phyloP scores from a whole-genome alignment of 1,284 basidiomycete species.

The Heterobasidion parviporum region DNA sequence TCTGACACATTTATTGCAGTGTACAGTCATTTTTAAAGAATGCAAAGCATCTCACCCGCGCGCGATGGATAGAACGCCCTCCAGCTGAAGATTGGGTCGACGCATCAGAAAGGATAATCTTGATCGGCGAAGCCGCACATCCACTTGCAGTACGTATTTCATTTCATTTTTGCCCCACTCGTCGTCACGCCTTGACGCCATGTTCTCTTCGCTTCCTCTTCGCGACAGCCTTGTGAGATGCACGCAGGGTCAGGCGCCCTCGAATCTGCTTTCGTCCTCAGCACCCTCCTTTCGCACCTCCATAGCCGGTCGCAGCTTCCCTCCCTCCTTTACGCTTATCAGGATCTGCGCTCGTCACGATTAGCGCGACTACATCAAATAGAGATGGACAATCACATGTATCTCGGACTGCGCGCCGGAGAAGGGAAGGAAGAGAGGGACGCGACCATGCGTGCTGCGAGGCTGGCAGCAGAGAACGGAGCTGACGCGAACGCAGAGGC shows the following conservation, averaged over 20 bases:
- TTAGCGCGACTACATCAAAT: constrained; percentile 8
- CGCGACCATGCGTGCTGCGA: constrained; percentile 5
- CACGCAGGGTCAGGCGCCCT: constrained; percentile 18
- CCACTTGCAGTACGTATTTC: constrained; percentile 1
- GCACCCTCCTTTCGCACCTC: constrained; percentile 18
- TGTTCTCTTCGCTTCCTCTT: background rate
- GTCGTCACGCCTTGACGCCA: background rate
- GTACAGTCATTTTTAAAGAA: background rate
- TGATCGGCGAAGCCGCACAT: constrained; percentile 3
- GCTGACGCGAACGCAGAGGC: constrained; percentile 1
- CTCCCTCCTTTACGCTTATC: constrained; percentile 16
- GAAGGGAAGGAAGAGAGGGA: constrained; percentile 13
- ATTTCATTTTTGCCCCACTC: background rate
- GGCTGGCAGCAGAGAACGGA: background rate
- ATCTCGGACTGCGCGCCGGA: constrained; percentile 11
- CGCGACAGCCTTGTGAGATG: constrained; percentile 15
- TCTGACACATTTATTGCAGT: background rate
- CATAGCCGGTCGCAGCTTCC: constrained; percentile 12
- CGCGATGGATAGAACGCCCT: background rate
- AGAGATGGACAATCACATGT: constrained; percentile 10
- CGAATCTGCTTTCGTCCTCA: constrained; percentile 21
- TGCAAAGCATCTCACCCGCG: background rate
- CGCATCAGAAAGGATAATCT: constrained; percentile 1
- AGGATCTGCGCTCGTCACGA: constrained; percentile 18
- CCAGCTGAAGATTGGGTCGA: constrained; percentile 1